Base-by-base conservation (phyloP, 2,329 filamentous ascomycete species). In the Aspergillus pseudotamarii region DNA sequence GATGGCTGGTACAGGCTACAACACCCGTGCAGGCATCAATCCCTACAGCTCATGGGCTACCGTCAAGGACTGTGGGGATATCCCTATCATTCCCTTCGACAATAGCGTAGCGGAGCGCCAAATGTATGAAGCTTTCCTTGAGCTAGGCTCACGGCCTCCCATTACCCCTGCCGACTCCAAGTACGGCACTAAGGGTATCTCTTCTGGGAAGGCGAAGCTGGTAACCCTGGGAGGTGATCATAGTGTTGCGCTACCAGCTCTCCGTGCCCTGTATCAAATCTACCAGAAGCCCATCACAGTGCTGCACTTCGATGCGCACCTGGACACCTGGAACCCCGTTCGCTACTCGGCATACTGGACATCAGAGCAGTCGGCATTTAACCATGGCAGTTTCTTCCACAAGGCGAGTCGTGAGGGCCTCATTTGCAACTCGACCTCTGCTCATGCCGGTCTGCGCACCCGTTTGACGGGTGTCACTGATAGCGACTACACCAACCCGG, bases 321-420 rank as follows among this genome's bases (percentile, higher is more conserved):
- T 95, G 2, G 92, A 95, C 74, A 95, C 92, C 2, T 95, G 92
- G 92, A 89, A 94, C 75, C 91, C 92, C 2, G 86, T 77, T 38
- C 79, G 92, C 69, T 96, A 96, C 77, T 91, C 92, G 0, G 89
- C 86, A 19, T 88, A 89, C 60, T 97, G 93, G 93, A 77, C 82
- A 8, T 85, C 84, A 3, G 84, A 87, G 64, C 91, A 92, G 76
- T 85, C 87, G 2, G 86, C 89, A 69, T 95, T 96, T 81, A 96
- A 89, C 73, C 93, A 97, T 77, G 93, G 94, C 5, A 92, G 88
- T 69, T 95, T 96, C 89, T 96, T 96, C 83, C 94, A 92, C 90
- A 86, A 94, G 69, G 93, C 93, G 6, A 89, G 89, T 56, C 88
- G 89, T 34, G 93, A 96, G 76, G 92, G 91, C 0, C 81, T 97